Evolutionary conservation across 441 rosid genomes (phyloP).

Genomic region (Bocquillonia castaneifolia): DNA sequence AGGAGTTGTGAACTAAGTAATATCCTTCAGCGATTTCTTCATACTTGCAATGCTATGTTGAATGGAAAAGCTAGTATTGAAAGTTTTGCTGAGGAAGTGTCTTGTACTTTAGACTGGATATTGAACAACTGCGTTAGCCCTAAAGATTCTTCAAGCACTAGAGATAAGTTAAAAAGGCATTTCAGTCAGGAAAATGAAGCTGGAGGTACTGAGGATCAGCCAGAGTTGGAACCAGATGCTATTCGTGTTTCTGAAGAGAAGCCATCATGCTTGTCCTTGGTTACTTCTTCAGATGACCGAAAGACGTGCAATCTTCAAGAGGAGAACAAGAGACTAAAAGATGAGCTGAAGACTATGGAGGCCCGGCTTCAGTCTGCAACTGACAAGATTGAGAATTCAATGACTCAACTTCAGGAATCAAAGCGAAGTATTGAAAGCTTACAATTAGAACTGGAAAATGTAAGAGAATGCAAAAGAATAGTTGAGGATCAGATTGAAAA

Average conservation of each 20-base stretch:
- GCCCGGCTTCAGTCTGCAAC: conserved; percentile 32
- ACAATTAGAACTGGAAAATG: conserved; percentile 40
- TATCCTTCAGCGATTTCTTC: conserved; percentile 33
- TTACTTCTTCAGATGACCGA: conserved; percentile 15
- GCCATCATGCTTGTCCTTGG: conserved; percentile 16
- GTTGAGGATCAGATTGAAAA: conserved; percentile 67
- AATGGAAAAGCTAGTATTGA: conserved; percentile 29
- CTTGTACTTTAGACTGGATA: conserved; percentile 41
- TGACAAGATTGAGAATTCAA: conserved; percentile 35
- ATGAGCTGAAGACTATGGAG: conserved; percentile 34
- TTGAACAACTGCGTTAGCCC: conserved; percentile 30
- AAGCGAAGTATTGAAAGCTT: conserved; percentile 41
- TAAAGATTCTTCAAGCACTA: conserved; percentile 41
- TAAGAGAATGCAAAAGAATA: conserved; percentile 44
- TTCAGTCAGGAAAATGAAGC: conserved; percentile 39
- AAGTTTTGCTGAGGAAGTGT: conserved; percentile 35
- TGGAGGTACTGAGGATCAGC: conserved; percentile 17
- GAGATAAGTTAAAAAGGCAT: conserved; percentile 54
- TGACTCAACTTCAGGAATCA: conserved; percentile 39
- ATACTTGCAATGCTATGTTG: conserved; percentile 34
- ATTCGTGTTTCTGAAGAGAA: conserved; percentile 17
- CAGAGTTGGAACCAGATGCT: conserved; percentile 15
- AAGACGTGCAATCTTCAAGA: conserved; percentile 28
- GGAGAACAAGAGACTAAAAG: conserved; percentile 38
- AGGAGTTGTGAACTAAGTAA: conserved; percentile 34